Base-by-base conservation (phyloP, 805 yeast species). In the Myxozyma lipomycoides region DNA sequence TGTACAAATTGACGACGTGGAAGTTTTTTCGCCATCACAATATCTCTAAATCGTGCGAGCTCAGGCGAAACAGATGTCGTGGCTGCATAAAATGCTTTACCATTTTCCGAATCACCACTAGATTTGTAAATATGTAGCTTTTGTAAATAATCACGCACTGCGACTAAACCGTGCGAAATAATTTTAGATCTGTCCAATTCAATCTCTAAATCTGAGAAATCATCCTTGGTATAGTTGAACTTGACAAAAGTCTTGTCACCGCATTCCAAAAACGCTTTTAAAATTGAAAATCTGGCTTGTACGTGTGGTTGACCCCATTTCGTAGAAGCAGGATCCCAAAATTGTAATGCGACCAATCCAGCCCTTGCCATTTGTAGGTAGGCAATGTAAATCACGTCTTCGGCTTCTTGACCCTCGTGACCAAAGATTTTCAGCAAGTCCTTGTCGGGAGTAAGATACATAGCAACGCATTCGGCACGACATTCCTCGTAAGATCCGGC, bases 241-340 rank as follows among this genome's bases (percentile, higher is more conserved):
- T 72, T 70, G 24, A 81, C 81, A 36, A 87, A 82, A 12, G 46
- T 24, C 17, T 71, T 77, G 22, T 71, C 68, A 25, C 84, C 82
- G 0, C 88, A 83, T 47, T 80, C 75, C 61, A 84, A 69, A 64
- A 86, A 81, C 12, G 83, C 77, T 70, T 85, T 86, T 76, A 86
- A 75, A 60, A 88, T 87, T 28, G 93, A 86, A 69, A 77, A 88
- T 67, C 96, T 76, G 2, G 95, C 96, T 71, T 87, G 95, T 88
- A 87, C 86, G 67, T 88, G 96, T 12, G 96, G 82, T 71, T 88
- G 96, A 26, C 96, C 96, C 95, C 96, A 88, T 69, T 86, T 87
- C 42, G 73, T 71, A 25, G 86, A 76, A 40, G 69, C 69, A 36
- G 95, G 95, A 67, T 88, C 95, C 88, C 95, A 88, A 66, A 77